Evolutionary conservation across 176 grass and related monocot species (phyloP).

Genomic region (Oryza glaberrima): DNA sequence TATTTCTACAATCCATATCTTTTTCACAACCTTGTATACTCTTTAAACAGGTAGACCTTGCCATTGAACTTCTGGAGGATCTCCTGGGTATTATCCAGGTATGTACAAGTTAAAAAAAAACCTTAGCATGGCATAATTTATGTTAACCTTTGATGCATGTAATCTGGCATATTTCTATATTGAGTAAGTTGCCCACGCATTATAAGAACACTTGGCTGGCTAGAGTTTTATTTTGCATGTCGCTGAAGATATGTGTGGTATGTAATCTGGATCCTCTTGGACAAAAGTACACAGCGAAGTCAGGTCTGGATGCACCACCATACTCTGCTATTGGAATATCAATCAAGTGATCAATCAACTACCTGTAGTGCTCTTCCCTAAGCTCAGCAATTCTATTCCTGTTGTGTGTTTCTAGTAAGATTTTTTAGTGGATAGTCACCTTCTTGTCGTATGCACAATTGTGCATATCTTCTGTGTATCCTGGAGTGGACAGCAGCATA

Average conservation of each 20-base stretch:
- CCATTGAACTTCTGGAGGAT: constrained; percentile 81
- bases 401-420: not conserved
- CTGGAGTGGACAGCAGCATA: not conserved
- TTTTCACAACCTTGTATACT: constrained; percentile 36
- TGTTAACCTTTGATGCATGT: constrained; percentile 28
- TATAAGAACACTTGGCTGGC: not conserved
- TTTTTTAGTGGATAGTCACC: not conserved
- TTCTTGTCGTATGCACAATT: not conserved
- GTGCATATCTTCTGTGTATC: not conserved
- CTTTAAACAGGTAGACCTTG: constrained; percentile 73
- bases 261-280: not conserved
- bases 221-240: not conserved
- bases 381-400: not conserved
- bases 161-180: constrained; percentile 18
- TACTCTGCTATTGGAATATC: not conserved
- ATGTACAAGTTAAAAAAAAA: constrained; percentile 19
- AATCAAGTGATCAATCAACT: not conserved
- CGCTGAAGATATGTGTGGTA: not conserved
- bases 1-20: constrained; percentile 33
- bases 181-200: not conserved
- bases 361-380: not conserved
- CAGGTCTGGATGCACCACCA: not conserved
- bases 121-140: constrained; percentile 10
- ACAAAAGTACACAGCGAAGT: not conserved
- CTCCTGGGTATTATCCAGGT: constrained; percentile 93